These are phyloP conservation scores for Akanthomyces lecanii DNA, from an alignment of 2,329 filamentous ascomycete species.

Conservation along the genomic window DNA sequence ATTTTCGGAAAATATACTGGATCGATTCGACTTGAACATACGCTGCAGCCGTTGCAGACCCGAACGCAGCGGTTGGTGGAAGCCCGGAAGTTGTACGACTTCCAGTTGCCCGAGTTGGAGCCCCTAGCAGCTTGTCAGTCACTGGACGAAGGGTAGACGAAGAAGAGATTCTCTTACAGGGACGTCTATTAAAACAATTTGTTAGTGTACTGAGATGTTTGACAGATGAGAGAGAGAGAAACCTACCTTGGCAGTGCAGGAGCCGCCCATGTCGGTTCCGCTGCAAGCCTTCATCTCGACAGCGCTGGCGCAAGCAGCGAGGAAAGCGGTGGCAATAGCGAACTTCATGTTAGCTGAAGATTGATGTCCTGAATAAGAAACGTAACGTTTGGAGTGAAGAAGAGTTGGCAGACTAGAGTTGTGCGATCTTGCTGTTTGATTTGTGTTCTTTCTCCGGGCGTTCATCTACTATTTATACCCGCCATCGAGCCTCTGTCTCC, in stretches of 20 bases:
- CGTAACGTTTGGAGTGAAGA: neutral
- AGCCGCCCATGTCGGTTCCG: conserved; percentile 14
- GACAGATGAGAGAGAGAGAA: neutral
- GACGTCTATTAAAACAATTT: neutral
- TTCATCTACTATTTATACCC: conserved; percentile 4
- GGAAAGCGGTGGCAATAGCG: conserved; percentile 9
- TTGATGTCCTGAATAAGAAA: neutral
- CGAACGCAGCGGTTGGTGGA: conserved; percentile 16
- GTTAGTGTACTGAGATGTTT: neutral
- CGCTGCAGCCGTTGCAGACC: conserved; percentile 16
- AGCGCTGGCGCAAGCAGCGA: conserved; percentile 14
- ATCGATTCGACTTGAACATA: neutral
- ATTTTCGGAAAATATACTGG: neutral
- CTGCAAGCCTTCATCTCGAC: conserved; percentile 17
- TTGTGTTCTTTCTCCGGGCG: neutral
- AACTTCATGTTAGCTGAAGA: conserved; percentile 2
- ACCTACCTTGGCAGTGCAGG: conserved; percentile 14
- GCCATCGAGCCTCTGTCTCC: neutral
- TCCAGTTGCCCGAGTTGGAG: conserved; percentile 13
- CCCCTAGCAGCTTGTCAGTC: conserved; percentile 9
- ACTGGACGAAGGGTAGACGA: neutral
- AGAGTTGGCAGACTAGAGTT: neutral
- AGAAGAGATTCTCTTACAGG: neutral
- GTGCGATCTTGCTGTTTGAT: neutral
- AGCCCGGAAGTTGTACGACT: conserved; percentile 18